These are phyloP conservation scores for Lagerstroemia speciosa DNA, from an alignment of 345 rosid species.

Conservation along the genomic window DNA sequence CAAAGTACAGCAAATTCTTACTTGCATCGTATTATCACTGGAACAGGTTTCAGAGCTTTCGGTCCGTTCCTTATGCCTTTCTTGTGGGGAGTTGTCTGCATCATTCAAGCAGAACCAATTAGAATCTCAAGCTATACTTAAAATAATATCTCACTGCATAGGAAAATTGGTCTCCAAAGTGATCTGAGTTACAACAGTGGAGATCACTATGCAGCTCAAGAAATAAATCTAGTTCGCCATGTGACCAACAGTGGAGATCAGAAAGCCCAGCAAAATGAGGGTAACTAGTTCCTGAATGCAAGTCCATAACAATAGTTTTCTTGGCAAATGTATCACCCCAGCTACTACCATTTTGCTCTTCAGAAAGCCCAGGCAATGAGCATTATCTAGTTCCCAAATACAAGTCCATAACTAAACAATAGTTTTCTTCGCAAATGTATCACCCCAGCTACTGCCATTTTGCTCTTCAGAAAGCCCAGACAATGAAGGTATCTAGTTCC, in stretches of 20 bases:
- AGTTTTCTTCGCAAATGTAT: too few species aligned
- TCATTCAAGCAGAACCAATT: neutral
- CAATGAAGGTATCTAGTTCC: neutral
- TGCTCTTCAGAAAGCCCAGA: neutral
- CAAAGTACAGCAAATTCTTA: conserved; percentile 20
- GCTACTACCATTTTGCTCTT: too few species aligned
- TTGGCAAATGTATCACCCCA: too few species aligned
- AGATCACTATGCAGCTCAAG: neutral
- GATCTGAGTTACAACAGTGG: neutral
- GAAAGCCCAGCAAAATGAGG: neutral
- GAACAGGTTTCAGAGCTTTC: conserved; percentile 81
- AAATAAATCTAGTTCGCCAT: too few species aligned
- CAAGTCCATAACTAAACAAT: too few species aligned
- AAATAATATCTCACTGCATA: neutral
- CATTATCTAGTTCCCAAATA: too few species aligned
- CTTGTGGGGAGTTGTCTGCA: conserved; percentile 65
- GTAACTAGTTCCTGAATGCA: too few species aligned
- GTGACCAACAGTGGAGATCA: neutral
- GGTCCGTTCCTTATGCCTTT: conserved; percentile 88
- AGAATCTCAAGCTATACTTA: neutral
- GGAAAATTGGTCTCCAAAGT: neutral
- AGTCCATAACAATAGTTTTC: too few species aligned
- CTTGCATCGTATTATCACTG: conserved; percentile 87
- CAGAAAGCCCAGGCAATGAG: too few species aligned
- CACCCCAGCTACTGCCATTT: too few species aligned